Evolutionary conservation across 108 stramenopile species (phyloP).

Genomic region (Bacterosira constricta): DNA sequence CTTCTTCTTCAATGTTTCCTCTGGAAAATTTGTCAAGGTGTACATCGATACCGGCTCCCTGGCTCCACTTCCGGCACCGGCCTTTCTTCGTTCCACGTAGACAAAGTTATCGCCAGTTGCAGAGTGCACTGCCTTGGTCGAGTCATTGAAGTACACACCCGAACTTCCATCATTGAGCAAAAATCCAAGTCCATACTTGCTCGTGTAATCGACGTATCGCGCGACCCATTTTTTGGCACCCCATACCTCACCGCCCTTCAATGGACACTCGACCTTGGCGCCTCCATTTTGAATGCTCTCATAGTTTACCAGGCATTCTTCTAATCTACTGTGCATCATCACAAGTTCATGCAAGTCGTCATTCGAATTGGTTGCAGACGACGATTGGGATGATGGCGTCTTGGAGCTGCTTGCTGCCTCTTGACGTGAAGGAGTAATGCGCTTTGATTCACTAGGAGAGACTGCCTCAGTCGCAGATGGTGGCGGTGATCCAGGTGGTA

Average conservation of each 20-base stretch:
- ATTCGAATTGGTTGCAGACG: not conserved
- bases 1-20: constrained; percentile 87
- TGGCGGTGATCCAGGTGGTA: constrained; percentile 4
- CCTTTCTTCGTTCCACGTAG: constrained; percentile 88
- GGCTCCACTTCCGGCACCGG: constrained; percentile 18
- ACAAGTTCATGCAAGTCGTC: constrained; percentile 55
- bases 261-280: constrained; percentile 43
- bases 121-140: constrained; percentile 93
- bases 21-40: constrained; percentile 80
- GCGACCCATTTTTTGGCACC: constrained; percentile 89
- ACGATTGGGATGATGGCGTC: constrained; percentile 2
- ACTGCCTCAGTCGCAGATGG: not conserved
- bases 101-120: constrained; percentile 81
- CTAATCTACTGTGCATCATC: constrained; percentile 52
- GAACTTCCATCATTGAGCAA: constrained; percentile 92
- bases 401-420: not conserved
- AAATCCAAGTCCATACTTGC: constrained; percentile 98
- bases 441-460: not conserved
- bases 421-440: not conserved
- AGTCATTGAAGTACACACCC: constrained; percentile 98
- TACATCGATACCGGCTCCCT: constrained; percentile 59
- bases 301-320: constrained; percentile 39
- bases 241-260: constrained; percentile 34
- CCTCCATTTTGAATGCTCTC: constrained; percentile 44
- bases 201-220: constrained; percentile 97